phyloP scores from a whole-genome alignment of 805 yeast species.

The Sugiyamaella mastotermitis region DNA sequence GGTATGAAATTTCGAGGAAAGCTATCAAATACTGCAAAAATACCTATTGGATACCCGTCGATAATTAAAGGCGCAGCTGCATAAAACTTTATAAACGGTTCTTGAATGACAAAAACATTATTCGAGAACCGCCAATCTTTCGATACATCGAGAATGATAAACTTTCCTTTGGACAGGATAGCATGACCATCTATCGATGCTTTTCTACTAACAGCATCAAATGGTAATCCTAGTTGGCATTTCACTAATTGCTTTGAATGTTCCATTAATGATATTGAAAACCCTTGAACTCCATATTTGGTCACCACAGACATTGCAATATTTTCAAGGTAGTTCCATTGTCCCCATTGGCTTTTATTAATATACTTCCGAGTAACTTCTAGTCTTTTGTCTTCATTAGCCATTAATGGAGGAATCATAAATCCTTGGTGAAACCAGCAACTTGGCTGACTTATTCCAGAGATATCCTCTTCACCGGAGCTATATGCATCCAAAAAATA shows the following conservation, averaged over 20 bases:
- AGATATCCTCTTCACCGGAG: too few species aligned
- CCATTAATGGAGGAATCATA: constrained; percentile 55
- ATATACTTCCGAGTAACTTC: constrained; percentile 22
- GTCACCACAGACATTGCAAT: constrained; percentile 34
- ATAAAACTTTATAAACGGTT: constrained; percentile 56
- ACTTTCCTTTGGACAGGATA: constrained; percentile 49
- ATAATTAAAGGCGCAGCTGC: constrained; percentile 53
- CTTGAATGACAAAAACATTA: constrained; percentile 59
- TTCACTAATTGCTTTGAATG: constrained; percentile 44
- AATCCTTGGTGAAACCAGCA: too few species aligned
- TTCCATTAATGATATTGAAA: constrained; percentile 54
- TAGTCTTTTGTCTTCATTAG: constrained; percentile 39
- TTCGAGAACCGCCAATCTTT: constrained; percentile 63
- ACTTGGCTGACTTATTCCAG: too few species aligned
- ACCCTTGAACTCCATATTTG: constrained; percentile 43
- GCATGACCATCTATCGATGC: constrained; percentile 67
- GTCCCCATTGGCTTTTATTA: constrained; percentile 24
- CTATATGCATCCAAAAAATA: too few species aligned
- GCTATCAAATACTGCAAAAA: constrained; percentile 51
- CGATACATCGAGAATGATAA: constrained; percentile 53
- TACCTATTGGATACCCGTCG: constrained; percentile 46
- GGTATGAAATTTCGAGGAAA: constrained; percentile 18
- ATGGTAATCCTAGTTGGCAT: constrained; percentile 41
- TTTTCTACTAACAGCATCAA: constrained; percentile 46
- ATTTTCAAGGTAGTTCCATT: constrained; percentile 34